A percentile compares a stretch with the other conserved stretches of the same genome.
Evolutionary conservation across 352 stramenopile species (phyloP).

Genomic region (Globisporangium rhizosaccharum): DNA sequence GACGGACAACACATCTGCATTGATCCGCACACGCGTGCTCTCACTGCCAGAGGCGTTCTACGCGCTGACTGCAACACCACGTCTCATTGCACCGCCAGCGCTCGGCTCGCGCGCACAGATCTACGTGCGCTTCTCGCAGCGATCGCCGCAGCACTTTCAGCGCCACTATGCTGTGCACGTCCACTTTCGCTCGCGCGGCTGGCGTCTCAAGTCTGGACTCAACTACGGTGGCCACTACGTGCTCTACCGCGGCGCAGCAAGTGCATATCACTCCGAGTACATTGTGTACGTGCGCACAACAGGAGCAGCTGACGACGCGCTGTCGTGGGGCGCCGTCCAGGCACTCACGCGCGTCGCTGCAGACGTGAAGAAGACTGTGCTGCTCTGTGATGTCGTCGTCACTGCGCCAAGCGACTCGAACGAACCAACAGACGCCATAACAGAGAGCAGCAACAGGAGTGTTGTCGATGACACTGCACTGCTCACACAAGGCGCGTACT

Average conservation of each 20-base stretch:
- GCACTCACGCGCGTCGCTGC: slow-evolving; percentile 63
- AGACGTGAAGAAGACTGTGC: slow-evolving; percentile 77
- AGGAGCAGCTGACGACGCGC: slow-evolving; percentile 3
- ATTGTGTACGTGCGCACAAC: slow-evolving; percentile 40
- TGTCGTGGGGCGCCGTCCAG: slow-evolving; percentile 52
- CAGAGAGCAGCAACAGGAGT: neutral
- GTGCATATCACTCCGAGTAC: slow-evolving; percentile 68
- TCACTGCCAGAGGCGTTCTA: slow-evolving; percentile 9
- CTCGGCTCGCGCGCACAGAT: neutral
- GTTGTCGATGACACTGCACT: neutral
- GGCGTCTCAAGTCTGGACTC: slow-evolving; percentile 48
- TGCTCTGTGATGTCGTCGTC: slow-evolving; percentile 39
- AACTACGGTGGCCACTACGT: slow-evolving; percentile 72
- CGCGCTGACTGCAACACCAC: neutral
- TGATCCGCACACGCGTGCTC: slow-evolving; percentile 2
- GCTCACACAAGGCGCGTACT: slow-evolving; percentile 27
- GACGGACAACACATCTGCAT: neutral
- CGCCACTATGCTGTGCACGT: slow-evolving; percentile 39
- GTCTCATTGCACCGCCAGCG: neutral
- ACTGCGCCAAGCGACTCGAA: neutral
- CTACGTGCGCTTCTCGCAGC: neutral
- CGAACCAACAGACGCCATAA: neutral
- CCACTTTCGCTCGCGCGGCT: slow-evolving; percentile 53
- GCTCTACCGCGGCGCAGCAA: slow-evolving; percentile 51
- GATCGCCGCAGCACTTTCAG: slow-evolving; percentile 21